A percentile compares a stretch with the other conserved stretches of the same genome.
Conservation (phyloP, 73 alveolate species). For the Durusdinium trenchii region DNA sequence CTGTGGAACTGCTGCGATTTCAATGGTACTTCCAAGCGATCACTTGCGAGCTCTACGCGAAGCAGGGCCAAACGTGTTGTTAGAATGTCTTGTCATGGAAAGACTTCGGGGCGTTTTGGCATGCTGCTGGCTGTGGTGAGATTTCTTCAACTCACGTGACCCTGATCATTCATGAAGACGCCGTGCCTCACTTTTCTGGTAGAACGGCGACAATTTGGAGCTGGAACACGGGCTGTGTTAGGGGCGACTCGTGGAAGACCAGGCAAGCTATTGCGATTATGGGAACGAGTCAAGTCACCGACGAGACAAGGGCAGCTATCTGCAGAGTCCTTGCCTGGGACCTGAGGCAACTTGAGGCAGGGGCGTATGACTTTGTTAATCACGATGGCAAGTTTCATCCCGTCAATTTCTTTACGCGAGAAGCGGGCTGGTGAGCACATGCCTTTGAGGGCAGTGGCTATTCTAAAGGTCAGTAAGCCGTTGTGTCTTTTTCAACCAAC, state of each 20-base stretch:
- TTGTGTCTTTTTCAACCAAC: too few species aligned
- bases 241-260: constrained; percentile 8
- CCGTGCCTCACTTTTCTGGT: constrained; percentile 9
- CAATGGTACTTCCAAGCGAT: too few species aligned
- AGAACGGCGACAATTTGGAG: neutral
- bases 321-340: neutral
- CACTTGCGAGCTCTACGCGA: too few species aligned
- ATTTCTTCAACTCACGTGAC: neutral
- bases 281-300: neutral
- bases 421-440: neutral
- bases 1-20: too few species aligned
- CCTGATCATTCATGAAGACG: constrained; percentile 24
- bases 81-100: too few species aligned
- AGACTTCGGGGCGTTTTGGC: neutral
- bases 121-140: neutral
- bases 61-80: too few species aligned
- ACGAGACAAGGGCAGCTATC: neutral
- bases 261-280: neutral
- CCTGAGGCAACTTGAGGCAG: neutral
- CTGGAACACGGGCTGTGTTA: neutral
- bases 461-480: neutral
- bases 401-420: neutral
- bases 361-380: neutral
- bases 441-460: neutral
- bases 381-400: neutral